Conservation (phyloP, 1,284 basidiomycete genomes). For the Hemileia vastatrix region DNA sequence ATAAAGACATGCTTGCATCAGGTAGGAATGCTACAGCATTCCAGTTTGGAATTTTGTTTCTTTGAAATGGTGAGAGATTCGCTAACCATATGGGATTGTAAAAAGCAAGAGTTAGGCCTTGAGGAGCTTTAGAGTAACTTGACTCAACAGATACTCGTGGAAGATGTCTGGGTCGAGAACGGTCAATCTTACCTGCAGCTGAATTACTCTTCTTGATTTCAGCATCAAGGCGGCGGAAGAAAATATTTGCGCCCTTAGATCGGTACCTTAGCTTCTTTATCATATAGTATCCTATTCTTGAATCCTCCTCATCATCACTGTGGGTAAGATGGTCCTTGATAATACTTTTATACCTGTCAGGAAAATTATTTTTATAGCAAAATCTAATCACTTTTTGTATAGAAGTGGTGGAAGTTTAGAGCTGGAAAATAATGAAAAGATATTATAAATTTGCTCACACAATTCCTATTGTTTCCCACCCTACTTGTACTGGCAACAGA, state of each 20-base stretch:
- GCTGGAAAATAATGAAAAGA: not conserved
- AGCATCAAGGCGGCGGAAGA: not conserved
- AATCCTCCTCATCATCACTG: slow-evolving; percentile 1
- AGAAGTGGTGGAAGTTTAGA: not conserved
- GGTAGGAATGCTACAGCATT: not conserved
- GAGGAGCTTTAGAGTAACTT: too few relatives aligned
- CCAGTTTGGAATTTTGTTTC: not conserved
- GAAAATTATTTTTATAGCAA: not conserved
- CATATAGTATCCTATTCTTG: not conserved
- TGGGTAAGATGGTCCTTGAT: not conserved
- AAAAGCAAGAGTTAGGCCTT: not conserved
- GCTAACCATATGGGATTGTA: not conserved
- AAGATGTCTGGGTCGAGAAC: not conserved
- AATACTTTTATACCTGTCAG: not conserved
- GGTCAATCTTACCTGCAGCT: not conserved
- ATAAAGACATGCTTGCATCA: not conserved
- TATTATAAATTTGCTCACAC: not conserved
- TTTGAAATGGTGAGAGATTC: not conserved
- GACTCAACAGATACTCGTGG: too few relatives aligned
- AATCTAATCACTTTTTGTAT: not conserved
- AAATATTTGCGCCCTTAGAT: not conserved
- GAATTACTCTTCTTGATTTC: not conserved
- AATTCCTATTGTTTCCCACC: not conserved
- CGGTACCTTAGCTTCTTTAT: slow-evolving; percentile 4
- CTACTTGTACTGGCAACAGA: not conserved